Conservation (phyloP, 371 early-diverging fungal species). For the Amoeboaphelidium occidentale region DNA sequence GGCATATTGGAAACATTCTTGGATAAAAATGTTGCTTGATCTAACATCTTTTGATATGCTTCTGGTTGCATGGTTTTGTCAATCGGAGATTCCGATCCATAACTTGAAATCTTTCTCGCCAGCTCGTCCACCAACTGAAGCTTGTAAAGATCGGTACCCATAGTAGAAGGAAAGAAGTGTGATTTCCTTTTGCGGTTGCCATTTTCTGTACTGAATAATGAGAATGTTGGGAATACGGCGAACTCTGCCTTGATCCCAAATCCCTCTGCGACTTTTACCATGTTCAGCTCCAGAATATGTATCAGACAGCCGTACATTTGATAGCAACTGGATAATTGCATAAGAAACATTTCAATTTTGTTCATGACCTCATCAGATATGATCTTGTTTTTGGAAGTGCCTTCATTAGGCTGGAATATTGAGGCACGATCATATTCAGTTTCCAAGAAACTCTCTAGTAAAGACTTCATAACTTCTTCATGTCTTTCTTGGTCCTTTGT, state of each 20-base stretch:
- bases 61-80: background rate
- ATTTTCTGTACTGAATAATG: background rate
- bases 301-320: background rate
- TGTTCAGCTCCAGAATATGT: background rate
- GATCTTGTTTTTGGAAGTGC: too few species aligned
- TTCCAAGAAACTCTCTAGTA: too few species aligned
- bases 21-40: background rate
- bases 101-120: background rate
- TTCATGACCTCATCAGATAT: background rate
- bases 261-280: background rate
- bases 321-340: background rate
- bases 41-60: background rate
- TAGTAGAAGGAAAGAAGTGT: background rate
- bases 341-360: background rate
- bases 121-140: background rate
- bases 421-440: too few species aligned
- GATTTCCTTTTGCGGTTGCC: background rate
- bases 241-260: background rate
- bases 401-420: too few species aligned
- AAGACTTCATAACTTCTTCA: too few species aligned
- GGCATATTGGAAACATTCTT: background rate
- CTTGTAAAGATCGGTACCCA: background rate
- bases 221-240: background rate
- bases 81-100: background rate
- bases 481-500: too few species aligned